A percentile compares a stretch with the other conserved stretches of the same genome.
These are phyloP conservation scores for Diospyros lotus DNA, from an alignment of 148 eudicot genomes.

Conservation along the genomic window DNA sequence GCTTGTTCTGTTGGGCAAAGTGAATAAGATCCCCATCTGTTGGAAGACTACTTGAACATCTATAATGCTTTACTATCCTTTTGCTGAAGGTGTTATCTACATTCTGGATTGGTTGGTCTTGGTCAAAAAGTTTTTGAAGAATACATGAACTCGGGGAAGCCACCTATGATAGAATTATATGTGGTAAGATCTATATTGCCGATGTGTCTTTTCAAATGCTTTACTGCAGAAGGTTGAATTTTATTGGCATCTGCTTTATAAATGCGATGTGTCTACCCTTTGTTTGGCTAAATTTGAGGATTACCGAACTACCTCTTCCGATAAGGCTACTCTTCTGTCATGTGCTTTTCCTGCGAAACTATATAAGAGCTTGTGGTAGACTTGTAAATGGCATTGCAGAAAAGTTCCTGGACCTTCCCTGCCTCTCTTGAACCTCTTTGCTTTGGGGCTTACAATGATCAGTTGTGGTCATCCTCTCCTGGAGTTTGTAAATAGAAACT, in stretches of 20 bases:
- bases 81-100: conserved; percentile 71
- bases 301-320: neutral
- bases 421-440: neutral
- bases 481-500: neutral
- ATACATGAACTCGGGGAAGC: conserved; percentile 48
- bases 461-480: neutral
- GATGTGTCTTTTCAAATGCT: neutral
- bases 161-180: conserved; percentile 48
- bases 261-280: neutral
- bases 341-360: neutral
- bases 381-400: neutral
- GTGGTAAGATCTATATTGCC: conserved; percentile 39
- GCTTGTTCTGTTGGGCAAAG: neutral
- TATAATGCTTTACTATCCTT: neutral
- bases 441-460: neutral
- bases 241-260: neutral
- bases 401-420: neutral
- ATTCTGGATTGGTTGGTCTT: conserved; percentile 61
- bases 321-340: neutral
- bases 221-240: neutral
- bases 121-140: conserved; percentile 60
- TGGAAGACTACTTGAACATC: neutral
- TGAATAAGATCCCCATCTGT: neutral
- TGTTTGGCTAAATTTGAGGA: neutral
- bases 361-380: neutral